A percentile compares a stretch with the other conserved stretches of the same genome.
phyloP scores from a whole-genome alignment of 2,329 filamentous ascomycete genomes.

The Fusarium dimerum region DNA sequence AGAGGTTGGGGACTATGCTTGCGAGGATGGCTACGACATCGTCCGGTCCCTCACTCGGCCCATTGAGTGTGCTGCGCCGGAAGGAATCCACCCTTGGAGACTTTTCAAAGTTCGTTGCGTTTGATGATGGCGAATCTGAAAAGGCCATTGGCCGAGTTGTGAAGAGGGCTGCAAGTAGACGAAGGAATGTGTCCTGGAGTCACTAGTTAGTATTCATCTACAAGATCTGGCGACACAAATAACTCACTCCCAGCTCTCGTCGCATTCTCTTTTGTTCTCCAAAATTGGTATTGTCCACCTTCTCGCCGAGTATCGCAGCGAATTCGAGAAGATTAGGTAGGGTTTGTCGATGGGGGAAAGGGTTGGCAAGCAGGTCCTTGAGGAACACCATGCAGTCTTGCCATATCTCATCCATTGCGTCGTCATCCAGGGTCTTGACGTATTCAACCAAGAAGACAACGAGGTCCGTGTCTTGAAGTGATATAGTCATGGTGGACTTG shows the following conservation, averaged over 20 bases:
- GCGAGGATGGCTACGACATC: slow-evolving; percentile 81
- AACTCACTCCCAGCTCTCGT: slow-evolving; percentile 74
- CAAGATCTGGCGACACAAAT: not conserved
- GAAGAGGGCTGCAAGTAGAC: slow-evolving; percentile 89
- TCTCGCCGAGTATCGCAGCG: slow-evolving; percentile 84
- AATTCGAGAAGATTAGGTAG: slow-evolving; percentile 86
- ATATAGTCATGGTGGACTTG: slow-evolving; percentile 86
- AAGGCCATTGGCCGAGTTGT: slow-evolving; percentile 82
- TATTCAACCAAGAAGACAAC: slow-evolving; percentile 91
- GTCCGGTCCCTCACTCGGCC: slow-evolving; percentile 56
- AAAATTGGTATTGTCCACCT: slow-evolving; percentile 97
- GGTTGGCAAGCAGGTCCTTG: slow-evolving; percentile 86
- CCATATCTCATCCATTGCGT: slow-evolving; percentile 99
- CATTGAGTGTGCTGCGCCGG: slow-evolving; percentile 36
- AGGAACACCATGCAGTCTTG: slow-evolving; percentile 89
- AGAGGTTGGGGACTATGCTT: slow-evolving; percentile 75
- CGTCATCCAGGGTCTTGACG: slow-evolving; percentile 85
- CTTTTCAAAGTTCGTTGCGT: slow-evolving; percentile 38
- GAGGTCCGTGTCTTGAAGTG: slow-evolving; percentile 79
- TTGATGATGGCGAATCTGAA: slow-evolving; percentile 51
- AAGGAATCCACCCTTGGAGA: slow-evolving; percentile 38
- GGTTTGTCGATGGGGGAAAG: slow-evolving; percentile 91
- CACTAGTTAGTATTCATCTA: slow-evolving; percentile 28
- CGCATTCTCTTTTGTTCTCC: slow-evolving; percentile 93
- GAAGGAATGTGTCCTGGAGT: slow-evolving; percentile 78